Evolutionary conservation across 257 asterid species (phyloP).

Genomic region (Forsythia suspensa): DNA sequence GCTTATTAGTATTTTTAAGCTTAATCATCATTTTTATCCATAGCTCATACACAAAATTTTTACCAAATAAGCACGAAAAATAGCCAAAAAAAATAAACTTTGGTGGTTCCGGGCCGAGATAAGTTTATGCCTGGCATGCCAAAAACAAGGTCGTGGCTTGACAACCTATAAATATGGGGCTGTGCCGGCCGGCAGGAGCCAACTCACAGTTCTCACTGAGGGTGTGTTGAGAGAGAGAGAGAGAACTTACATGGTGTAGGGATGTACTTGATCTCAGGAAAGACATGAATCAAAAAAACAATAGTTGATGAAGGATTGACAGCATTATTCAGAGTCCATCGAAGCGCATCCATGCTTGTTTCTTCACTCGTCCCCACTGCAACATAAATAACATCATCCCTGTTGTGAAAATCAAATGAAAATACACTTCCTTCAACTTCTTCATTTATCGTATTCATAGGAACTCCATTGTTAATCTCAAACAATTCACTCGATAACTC

Average conservation of each 20-base stretch:
- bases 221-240: not conserved
- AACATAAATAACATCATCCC: constrained; percentile 38
- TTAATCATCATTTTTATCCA: too few species aligned
- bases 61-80: too few species aligned
- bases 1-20: too few species aligned
- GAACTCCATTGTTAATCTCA: not conserved
- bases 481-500: constrained; percentile 11
- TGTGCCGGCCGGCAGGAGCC: not conserved
- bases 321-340: constrained; percentile 44
- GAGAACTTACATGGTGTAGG: constrained; percentile 67
- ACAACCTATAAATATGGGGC: not conserved
- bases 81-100: too few species aligned
- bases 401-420: constrained; percentile 28
- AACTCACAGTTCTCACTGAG: not conserved
- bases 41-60: too few species aligned
- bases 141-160: too few species aligned
- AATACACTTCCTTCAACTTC: constrained; percentile 23
- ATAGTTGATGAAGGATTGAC: constrained; percentile 30
- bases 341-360: constrained; percentile 53
- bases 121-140: too few species aligned
- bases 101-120: too few species aligned
- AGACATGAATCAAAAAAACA: constrained; percentile 60
- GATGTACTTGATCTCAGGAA: constrained; percentile 62
- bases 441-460: constrained; percentile 27
- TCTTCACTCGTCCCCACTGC: constrained; percentile 37